Conservation (phyloP, 768 basidiomycete genomes). For the Chiua virens region DNA sequence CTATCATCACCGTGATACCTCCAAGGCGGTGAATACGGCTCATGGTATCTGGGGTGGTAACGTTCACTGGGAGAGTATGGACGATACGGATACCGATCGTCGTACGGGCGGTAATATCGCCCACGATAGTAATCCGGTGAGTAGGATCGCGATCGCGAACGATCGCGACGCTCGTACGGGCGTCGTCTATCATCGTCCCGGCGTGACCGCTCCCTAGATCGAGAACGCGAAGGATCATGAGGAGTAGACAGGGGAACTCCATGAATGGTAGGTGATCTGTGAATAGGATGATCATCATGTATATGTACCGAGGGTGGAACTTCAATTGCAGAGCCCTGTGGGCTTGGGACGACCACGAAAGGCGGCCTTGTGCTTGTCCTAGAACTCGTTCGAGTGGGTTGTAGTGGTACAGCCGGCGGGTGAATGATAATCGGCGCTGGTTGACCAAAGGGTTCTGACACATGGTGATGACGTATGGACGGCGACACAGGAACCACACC, state of each 20-base stretch:
- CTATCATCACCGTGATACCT: conserved; percentile 4
- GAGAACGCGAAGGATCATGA: conserved; percentile 6
- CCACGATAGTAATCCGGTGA: conserved; percentile 14
- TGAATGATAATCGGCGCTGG: conserved; percentile 18
- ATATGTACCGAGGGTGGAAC: conserved; percentile 9
- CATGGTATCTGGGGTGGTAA: conserved; percentile 9
- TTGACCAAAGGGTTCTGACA: too few species aligned
- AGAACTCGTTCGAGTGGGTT: conserved; percentile 18
- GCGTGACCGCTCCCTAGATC: conserved; percentile 1
- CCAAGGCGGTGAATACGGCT: conserved; percentile 13
- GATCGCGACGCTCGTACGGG: conserved; percentile 1
- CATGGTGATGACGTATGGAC: too few species aligned
- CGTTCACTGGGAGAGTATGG: conserved; percentile 19
- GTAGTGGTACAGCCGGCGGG: conserved; percentile 14
- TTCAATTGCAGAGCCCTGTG: conserved; percentile 22
- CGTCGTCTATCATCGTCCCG: conserved; percentile 1
- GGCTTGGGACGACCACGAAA: conserved; percentile 16
- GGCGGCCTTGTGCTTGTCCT: conserved; percentile 14
- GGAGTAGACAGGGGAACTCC: conserved; percentile 16
- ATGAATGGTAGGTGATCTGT: conserved; percentile 26
- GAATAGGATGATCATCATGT: conserved; percentile 8
- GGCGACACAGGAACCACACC: conserved; percentile 4
- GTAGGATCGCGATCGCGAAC: conserved; percentile 24
- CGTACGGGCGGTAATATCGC: conserved; percentile 13
- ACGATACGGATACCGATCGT: conserved; percentile 9